Percentiles rank a stretch among this genome's conserved stretches.
phyloP scores from a whole-genome alignment of 2,329 filamentous ascomycete species.

The Cyphellophora europaea region DNA sequence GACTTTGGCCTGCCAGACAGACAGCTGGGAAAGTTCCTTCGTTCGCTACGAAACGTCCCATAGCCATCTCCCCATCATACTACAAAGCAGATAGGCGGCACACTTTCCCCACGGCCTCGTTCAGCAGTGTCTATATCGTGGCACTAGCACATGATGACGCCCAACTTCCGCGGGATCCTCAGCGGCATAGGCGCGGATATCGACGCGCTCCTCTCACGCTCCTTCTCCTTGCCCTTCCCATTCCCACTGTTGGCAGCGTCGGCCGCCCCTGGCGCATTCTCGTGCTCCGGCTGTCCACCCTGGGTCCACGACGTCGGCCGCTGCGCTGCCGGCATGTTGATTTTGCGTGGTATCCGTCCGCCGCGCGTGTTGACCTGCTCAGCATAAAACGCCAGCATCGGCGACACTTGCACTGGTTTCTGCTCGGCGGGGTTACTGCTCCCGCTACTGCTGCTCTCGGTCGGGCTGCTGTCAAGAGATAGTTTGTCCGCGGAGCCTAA shows the following conservation, averaged over 20 bases:
- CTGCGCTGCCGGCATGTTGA: background rate
- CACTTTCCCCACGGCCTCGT: too few relatives aligned
- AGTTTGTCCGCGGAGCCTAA: too few relatives aligned
- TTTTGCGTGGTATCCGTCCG: background rate
- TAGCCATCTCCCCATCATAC: too few relatives aligned
- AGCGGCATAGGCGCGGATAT: background rate
- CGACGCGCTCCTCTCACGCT: background rate
- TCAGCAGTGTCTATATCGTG: too few relatives aligned
- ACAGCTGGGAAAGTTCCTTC: too few relatives aligned
- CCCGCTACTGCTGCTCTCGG: background rate
- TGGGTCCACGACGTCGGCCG: background rate
- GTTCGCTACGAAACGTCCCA: too few relatives aligned
- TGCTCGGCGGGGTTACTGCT: background rate
- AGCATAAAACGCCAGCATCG: background rate
- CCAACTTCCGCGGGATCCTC: slow-evolving; percentile 1
- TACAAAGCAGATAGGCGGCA: too few relatives aligned
- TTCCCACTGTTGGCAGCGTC: too few relatives aligned
- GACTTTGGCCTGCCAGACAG: too few relatives aligned
- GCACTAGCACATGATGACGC: background rate
- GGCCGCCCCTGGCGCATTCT: too few relatives aligned
- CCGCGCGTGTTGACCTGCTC: background rate
- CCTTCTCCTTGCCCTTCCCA: background rate
- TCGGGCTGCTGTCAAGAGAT: too few relatives aligned
- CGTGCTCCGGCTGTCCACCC: background rate
- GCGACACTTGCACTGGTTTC: background rate